phyloP scores from a whole-genome alignment of 192 early-diverging fungal species.

The Coemansia sp. region DNA sequence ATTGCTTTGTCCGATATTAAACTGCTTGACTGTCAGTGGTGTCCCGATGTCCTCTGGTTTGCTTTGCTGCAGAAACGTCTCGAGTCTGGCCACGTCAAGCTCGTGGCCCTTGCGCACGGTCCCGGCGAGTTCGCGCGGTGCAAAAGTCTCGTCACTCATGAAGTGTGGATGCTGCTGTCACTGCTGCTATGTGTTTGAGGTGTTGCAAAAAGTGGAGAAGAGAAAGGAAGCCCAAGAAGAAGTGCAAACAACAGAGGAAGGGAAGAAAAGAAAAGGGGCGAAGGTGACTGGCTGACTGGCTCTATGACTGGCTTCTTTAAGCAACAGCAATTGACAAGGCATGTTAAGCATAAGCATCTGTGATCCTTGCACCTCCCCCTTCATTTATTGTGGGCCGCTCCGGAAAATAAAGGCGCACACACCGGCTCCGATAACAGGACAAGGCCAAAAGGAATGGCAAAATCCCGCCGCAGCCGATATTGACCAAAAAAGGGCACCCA shows the following conservation, averaged over 20 bases:
- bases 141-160: neutral
- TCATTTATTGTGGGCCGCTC: too few species aligned
- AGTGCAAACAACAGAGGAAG: neutral
- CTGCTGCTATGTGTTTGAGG: neutral
- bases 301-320: neutral
- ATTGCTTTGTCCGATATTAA: conserved; percentile 91
- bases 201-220: neutral
- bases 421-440: too few species aligned
- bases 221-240: neutral
- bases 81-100: conserved; percentile 62
- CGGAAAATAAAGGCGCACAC: too few species aligned
- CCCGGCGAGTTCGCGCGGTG: conserved; percentile 26
- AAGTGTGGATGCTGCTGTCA: neutral
- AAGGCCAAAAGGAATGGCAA: too few species aligned
- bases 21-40: conserved; percentile 79
- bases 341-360: too few species aligned
- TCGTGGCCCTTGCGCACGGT: conserved; percentile 56
- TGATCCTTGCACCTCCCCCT: too few species aligned
- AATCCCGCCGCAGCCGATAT: too few species aligned
- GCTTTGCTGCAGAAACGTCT: conserved; percentile 59
- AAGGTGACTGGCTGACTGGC: too few species aligned
- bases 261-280: too few species aligned
- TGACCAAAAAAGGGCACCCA: too few species aligned
- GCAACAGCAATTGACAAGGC: neutral
- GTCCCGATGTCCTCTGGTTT: conserved; percentile 54